Evolutionary conservation across 305 asterid species (phyloP).

Genomic region (Fraxinus floribunda): DNA sequence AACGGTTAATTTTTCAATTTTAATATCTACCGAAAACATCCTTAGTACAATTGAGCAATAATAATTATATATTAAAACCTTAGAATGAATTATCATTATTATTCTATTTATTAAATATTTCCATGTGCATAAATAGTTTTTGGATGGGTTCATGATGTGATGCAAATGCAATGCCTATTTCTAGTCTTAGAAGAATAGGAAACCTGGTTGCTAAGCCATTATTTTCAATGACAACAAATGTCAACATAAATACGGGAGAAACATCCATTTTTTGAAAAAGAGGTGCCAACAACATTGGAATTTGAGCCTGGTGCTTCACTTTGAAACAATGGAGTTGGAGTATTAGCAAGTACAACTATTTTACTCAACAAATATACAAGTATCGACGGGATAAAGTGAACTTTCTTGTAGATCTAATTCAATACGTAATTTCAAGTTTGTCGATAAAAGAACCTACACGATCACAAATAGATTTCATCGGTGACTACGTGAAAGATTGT

Average conservation of each 20-base stretch:
- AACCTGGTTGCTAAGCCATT: background rate
- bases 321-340: background rate
- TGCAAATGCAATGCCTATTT: background rate
- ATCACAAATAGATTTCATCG: background rate
- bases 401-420: background rate
- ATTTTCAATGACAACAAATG: background rate
- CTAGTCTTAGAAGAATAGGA: background rate
- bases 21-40: too few relatives aligned
- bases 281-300: constrained; percentile 19
- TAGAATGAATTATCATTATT: background rate
- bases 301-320: background rate
- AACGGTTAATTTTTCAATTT: too few relatives aligned
- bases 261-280: constrained; percentile 22
- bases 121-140: background rate
- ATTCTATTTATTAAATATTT: background rate
- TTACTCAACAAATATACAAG: background rate
- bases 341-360: too few relatives aligned
- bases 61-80: background rate
- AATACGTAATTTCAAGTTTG: background rate
- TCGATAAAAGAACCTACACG: background rate
- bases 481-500: background rate
- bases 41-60: background rate
- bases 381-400: background rate
- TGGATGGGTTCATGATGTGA: background rate
- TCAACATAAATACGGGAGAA: constrained; percentile 26